These are phyloP conservation scores for Phytophthora constricta DNA, from an alignment of 352 stramenopile species.

Conservation along the genomic window DNA sequence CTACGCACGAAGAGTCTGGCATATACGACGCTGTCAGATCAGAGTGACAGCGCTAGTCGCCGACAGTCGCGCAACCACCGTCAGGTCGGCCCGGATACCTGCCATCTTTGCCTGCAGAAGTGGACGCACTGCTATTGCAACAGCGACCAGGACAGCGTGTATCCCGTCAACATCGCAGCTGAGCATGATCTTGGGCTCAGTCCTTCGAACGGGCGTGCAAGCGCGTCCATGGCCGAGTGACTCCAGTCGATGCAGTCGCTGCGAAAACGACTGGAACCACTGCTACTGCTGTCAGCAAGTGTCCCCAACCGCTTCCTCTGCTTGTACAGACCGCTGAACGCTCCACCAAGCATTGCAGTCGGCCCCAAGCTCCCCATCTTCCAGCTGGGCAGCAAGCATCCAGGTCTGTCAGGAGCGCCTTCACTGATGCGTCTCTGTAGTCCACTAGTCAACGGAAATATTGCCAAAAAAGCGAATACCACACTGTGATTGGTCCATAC, in stretches of 20 bases:
- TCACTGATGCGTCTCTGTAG: neutral
- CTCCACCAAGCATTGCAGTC: neutral
- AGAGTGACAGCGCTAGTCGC: constrained; percentile 40
- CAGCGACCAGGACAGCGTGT: constrained; percentile 77
- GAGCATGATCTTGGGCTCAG: constrained; percentile 18
- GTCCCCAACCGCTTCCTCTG: constrained; percentile 68
- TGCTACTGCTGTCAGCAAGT: constrained; percentile 82
- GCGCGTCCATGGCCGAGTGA: constrained; percentile 59
- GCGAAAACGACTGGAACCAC: constrained; percentile 70
- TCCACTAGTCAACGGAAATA: neutral
- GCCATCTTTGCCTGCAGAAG: constrained; percentile 78
- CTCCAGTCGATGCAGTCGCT: constrained; percentile 74
- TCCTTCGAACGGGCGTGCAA: constrained; percentile 34
- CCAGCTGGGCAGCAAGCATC: neutral
- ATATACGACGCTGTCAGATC: constrained; percentile 50
- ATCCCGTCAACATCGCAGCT: constrained; percentile 42
- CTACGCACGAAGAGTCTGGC: constrained; percentile 62
- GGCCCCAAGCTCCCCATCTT: too few species aligned
- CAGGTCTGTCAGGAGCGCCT: neutral
- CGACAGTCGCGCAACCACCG: constrained; percentile 41
- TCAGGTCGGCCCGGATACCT: constrained; percentile 75
- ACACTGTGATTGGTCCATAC: neutral
- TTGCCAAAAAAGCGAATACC: neutral
- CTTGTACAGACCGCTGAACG: constrained; percentile 60
- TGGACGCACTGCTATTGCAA: constrained; percentile 91